Conservation (phyloP, 2,329 filamentous ascomycete genomes). For the Aspergillus fischeri region DNA sequence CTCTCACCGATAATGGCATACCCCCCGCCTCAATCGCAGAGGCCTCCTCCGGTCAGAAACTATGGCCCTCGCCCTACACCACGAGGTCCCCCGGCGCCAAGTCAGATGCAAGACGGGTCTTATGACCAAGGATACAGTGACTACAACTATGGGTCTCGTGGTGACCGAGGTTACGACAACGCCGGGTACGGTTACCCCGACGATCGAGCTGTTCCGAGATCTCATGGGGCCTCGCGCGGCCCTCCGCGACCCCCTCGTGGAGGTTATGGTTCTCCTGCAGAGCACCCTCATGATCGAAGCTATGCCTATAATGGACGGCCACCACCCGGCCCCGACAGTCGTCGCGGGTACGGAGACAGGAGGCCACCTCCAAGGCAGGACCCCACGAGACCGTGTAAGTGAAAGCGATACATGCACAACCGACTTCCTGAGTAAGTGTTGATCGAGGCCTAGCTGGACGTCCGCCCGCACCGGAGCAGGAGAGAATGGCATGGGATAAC, state of each 20-base stretch:
- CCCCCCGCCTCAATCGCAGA: slow-evolving; percentile 28
- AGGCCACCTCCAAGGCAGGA: slow-evolving; percentile 29
- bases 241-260: slow-evolving; percentile 31
- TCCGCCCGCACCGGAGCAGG: slow-evolving; percentile 34
- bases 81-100: slow-evolving; percentile 17
- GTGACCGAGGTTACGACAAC: slow-evolving; percentile 23
- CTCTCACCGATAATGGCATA: slow-evolving; percentile 31
- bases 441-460: slow-evolving; percentile 19
- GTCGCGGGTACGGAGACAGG: slow-evolving; percentile 24
- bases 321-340: slow-evolving; percentile 21
- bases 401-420: background rate
- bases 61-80: slow-evolving; percentile 23
- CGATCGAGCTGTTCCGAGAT: slow-evolving; percentile 22
- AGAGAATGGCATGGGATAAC: slow-evolving; percentile 43
- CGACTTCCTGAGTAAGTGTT: background rate
- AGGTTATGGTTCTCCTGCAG: slow-evolving; percentile 22
- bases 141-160: slow-evolving; percentile 22
- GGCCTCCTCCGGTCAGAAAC: slow-evolving; percentile 31
- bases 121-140: slow-evolving; percentile 24
- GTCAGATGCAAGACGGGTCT: slow-evolving; percentile 20
- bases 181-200: slow-evolving; percentile 24
- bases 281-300: slow-evolving; percentile 13
- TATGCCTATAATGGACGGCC: slow-evolving; percentile 25
- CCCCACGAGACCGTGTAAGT: slow-evolving; percentile 33
- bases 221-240: slow-evolving; percentile 23